Evolutionary conservation across 1,284 basidiomycete species (phyloP), one percentile per base, ranked within the genome.

Genomic region (Melampsora larici-populina): DNA sequence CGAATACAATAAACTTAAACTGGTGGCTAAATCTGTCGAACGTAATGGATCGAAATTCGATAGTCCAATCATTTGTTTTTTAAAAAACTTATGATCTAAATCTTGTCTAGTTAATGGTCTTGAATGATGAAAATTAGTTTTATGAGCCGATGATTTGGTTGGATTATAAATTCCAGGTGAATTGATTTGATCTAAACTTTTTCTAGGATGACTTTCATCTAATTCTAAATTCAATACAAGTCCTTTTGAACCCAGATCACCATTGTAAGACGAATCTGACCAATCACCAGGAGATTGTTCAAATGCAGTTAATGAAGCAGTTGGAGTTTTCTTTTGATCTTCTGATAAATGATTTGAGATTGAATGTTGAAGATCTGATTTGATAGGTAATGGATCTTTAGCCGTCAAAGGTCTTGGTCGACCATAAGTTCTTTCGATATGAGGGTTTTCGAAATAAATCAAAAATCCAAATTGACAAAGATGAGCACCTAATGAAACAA

Each of bases 381-480:
- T 40, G 60, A 66, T 36, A 40, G 64, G 9, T 46, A 62, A 66
- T 70, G 64, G 55, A 58, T 69, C 77, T 65, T 40, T 67, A 31
- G 73, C 78, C 5, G 79, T 79, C n/a, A 68, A 43, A 48, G 80
- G 18, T 82, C 78, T 24, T 81, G 82, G 78, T 65, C 63, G 55
- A 5, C 73, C 78, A 62, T 75, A 73, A 48, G 69, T 71, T 74
- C 78, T 67, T 55, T 70, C 66, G 29, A 78, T 83, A 93, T 94
- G 96, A 79, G 96, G 96, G 82, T 96, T 97, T 86, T 98, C 96
- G 81, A 99, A 99, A 84, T 90, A 91, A n/a, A 94, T 87, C 75
- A 99, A 87, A 87, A 99, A 99, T 4, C 91, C 92, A 84, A 98
- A 98, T 83, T 99, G 96, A 17, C 92, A 91, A 0, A 93, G 92